Evolutionary conservation across 116 monocot genomes (phyloP).

Genomic region (Papilionanthe hybrid): DNA sequence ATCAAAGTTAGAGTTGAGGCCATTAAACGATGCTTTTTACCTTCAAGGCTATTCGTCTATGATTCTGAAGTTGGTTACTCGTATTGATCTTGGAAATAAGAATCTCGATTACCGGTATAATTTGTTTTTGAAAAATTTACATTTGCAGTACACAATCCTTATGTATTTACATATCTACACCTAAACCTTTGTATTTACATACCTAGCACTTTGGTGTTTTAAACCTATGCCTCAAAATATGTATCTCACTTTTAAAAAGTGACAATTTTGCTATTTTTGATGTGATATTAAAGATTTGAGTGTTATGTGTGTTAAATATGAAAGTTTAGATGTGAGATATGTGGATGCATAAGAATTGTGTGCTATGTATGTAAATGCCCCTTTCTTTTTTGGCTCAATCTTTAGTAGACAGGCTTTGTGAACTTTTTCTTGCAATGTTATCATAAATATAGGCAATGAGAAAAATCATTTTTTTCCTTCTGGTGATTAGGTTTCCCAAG

Average conservation of each 20-base stretch:
- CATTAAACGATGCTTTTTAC: conserved; percentile 18
- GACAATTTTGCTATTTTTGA: no score
- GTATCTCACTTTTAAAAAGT: no score
- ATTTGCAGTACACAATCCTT: no score
- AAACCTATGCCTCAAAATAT: no score
- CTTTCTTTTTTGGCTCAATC: neutral
- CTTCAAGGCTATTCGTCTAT: conserved; percentile 4
- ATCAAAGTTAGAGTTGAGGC: conserved; percentile 36
- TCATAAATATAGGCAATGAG: neutral
- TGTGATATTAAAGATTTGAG: no score
- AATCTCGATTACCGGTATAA: conserved; percentile 22
- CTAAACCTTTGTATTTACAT: no score
- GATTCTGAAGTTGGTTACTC: conserved; percentile 25
- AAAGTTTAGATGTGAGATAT: no score
- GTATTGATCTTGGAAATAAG: conserved; percentile 37
- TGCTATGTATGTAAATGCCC: no score
- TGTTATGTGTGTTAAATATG: no score
- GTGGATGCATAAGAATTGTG: no score
- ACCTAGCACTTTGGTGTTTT: no score
- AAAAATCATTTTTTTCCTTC: neutral
- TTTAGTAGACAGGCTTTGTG: neutral
- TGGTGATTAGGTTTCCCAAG: conserved; percentile 24
- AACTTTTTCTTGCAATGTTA: neutral
- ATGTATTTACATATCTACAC: no score
- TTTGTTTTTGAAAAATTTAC: neutral